phyloP scores from a whole-genome alignment of 2,329 filamentous ascomycete species.

The Fusarium succisae region DNA sequence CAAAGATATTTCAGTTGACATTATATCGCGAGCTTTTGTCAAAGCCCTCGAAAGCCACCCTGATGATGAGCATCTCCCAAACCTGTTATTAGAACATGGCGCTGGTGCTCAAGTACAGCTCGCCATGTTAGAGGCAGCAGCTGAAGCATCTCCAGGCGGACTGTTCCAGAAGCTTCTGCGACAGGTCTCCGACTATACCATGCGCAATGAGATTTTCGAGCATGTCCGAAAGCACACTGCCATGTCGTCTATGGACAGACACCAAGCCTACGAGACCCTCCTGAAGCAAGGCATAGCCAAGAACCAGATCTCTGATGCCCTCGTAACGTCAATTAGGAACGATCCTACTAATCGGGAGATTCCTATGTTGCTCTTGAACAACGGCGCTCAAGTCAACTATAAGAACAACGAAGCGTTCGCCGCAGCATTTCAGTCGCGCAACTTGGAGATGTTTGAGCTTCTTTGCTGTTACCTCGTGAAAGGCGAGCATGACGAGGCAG shows the following conservation, averaged over 20 bases:
- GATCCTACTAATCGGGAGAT: not conserved
- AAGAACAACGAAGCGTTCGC: not conserved
- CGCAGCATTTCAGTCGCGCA: not conserved
- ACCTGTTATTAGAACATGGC: not conserved
- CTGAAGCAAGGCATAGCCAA: not conserved
- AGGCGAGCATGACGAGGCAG: not conserved
- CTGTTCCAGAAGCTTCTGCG: not conserved
- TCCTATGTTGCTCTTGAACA: not conserved
- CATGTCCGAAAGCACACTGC: not conserved
- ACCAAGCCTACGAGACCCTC: not conserved
- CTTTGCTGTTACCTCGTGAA: not conserved
- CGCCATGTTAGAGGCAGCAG: not conserved
- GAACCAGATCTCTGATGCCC: not conserved
- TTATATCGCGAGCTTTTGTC: not conserved
- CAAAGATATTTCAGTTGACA: not conserved
- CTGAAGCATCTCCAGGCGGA: not conserved
- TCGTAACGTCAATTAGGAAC: not conserved
- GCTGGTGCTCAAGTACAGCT: not conserved
- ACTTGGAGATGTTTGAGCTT: not conserved
- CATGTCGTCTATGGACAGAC: not conserved
- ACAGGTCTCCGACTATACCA: not conserved
- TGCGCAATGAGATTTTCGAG: not conserved
- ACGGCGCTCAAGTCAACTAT: slow-evolving; percentile 1
- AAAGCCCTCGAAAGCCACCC: not conserved
- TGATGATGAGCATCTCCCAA: not conserved